Evolutionary conservation across 2,329 filamentous ascomycete species (phyloP), one percentile per base, ranked within the genome.

Genomic region (Claviceps cyperi): DNA sequence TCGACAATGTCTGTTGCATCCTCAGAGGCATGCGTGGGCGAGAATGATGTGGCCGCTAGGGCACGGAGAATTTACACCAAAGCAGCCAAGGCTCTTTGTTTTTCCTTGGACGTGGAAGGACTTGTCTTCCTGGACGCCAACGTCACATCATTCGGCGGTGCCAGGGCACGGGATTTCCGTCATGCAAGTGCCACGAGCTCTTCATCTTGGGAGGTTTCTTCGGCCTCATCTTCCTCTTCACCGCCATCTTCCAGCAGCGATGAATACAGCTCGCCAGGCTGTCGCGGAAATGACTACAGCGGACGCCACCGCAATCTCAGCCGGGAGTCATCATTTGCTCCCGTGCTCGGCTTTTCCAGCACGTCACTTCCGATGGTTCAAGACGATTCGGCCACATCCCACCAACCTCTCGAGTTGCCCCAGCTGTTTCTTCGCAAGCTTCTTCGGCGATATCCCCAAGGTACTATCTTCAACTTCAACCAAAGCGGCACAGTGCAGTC

Each of bases 401-500:
- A 41, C 36, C 0, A 50, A 56, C 9, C 50, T 56, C 5, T 51
- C 58, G 9, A 55, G 56, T 1, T 74, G 1, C 62, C 68, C 0
- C 67, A 73, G 46, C 60, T 54, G 5, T 64, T 72, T 13, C 58
- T 76, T 2, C 57, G 62, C 1, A 61, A 60, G 2, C 63, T 76
- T 3, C 57, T 75, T 1, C 64, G 65, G 14, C 61, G 67, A 1
- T 70, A 76, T 50, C 72, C 72, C 0, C 59, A 62, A 9, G 74
- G 74, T 0, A 67, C 67, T 46, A 64, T 74, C 1, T 75, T 73
- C 52, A 69, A 68, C 45, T 71, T 70, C 24, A 67, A 67, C 15
- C 60, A 61, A 5, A 56, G 65, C 15, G 71, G 70, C 0, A 58
- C 62, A 11, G 48, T 69, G 0, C 61, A 64, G 4, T 58, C 59